Base-by-base conservation (phyloP, 2,329 filamentous ascomycete species). In the Calycina herbarum region DNA sequence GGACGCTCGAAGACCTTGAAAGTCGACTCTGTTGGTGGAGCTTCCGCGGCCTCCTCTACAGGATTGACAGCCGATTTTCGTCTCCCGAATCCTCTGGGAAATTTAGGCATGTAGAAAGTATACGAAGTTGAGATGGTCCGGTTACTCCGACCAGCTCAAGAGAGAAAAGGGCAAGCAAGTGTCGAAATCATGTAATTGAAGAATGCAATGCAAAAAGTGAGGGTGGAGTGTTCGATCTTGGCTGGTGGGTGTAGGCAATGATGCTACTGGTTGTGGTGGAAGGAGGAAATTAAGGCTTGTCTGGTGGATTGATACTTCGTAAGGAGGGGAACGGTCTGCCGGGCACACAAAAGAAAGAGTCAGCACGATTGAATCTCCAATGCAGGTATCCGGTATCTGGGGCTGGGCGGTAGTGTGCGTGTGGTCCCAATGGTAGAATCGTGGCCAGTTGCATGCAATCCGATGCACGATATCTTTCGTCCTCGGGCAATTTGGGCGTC, bases 1-100 rank as follows among this genome's bases (percentile, higher is more conserved):
- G 71, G 58, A 11, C 75, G 70, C 57, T 77, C 75, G 65, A 77
- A 76, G 24, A 77, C 75, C 60, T 75, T 76, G 67, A 77, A 77
- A 29, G 73, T 70, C 45, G 68, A 63, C 35, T 64, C 67, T 59
- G 69, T 62, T 31, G 71, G 67, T 33, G 61, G 51, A 27, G 38
- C 66, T 54, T 72, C 67, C 33, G 71, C 42, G 20, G 63, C 58
- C 57, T 71, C 69, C 20, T 76, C 74, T 42, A 76, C 64, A 59
- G 66, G 70, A 67, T 75, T 76, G 40, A 68, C 70, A 68, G 69
- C 67, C 63, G 74, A 75, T 73, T 75, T 76, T 60, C 75, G 74
- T 68, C 75, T 73, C 65, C 72, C 74, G 64, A 77, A 77, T 33
- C 63, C 70, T 66, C 72, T 76, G 38, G 74, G 70, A 67, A 76